Percentiles rank a stretch among this genome's conserved stretches.
phyloP scores from a whole-genome alignment of 2,329 filamentous ascomycete species.

The Fusarium fujikuroi region DNA sequence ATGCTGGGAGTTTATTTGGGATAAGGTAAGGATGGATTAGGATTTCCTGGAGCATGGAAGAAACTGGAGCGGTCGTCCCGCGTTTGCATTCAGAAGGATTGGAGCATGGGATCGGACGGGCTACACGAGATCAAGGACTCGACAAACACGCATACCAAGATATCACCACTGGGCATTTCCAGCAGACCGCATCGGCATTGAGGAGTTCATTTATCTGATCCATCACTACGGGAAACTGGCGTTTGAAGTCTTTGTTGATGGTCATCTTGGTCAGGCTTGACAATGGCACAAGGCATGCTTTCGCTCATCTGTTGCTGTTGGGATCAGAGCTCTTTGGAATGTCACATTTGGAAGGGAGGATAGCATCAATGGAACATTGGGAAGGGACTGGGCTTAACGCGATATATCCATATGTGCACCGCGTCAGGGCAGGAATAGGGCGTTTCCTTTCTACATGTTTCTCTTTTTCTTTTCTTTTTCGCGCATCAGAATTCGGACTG shows the following conservation, averaged over 20 bases:
- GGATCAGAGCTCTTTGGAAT: neutral
- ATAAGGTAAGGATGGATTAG: conserved; percentile 18
- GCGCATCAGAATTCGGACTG: neutral
- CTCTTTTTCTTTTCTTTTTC: neutral
- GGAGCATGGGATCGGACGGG: conserved; percentile 36
- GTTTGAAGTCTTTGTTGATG: conserved; percentile 22
- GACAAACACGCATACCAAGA: conserved; percentile 37
- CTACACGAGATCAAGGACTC: conserved; percentile 41
- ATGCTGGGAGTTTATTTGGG: conserved; percentile 36
- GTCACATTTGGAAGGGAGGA: conserved; percentile 9
- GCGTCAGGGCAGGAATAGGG: neutral
- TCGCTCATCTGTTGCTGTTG: neutral
- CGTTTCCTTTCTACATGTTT: conserved; percentile 11
- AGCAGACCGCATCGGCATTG: conserved; percentile 27
- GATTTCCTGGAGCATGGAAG: conserved; percentile 35
- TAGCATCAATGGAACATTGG: conserved; percentile 19
- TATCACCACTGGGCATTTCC: conserved; percentile 23
- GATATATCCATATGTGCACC: conserved; percentile 7
- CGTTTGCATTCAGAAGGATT: conserved; percentile 40
- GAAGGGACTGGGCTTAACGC: conserved; percentile 5
- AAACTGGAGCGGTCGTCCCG: conserved; percentile 35
- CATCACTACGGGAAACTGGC: conserved; percentile 27
- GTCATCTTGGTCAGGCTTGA: neutral
- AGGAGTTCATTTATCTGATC: conserved; percentile 26
- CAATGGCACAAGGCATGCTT: neutral